A percentile compares a stretch with the other conserved stretches of the same genome.
Conservation (phyloP, 768 basidiomycete genomes). For the Pisolithus microcarpus region DNA sequence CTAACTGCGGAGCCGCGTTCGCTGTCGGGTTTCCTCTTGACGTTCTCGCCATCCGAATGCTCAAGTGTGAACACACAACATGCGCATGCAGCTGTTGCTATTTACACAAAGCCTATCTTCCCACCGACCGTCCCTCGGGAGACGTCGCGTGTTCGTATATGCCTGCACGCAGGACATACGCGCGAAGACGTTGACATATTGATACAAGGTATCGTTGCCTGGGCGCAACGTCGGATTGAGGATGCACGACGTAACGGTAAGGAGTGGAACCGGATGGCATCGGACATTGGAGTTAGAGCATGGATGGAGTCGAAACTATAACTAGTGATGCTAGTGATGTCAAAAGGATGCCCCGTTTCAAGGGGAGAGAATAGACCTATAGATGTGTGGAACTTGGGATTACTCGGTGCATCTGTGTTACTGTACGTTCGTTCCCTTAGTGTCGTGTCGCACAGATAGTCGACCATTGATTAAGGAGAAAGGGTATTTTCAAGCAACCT, state of each 20-base stretch:
- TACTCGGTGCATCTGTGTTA: no score
- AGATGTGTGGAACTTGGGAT: no score
- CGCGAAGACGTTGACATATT: conserved; percentile 54
- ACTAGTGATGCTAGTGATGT: no score
- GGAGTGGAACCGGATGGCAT: conserved; percentile 11
- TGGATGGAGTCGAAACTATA: conserved; percentile 28
- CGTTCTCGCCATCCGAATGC: conserved; percentile 4
- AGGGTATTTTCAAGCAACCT: no score
- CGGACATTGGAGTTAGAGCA: conserved; percentile 8
- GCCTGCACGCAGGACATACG: conserved; percentile 75
- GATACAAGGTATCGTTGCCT: conserved; percentile 40
- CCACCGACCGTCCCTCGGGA: conserved; percentile 90
- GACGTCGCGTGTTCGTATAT: conserved; percentile 79
- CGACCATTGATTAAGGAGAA: no score
- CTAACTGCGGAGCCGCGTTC: conserved; percentile 70
- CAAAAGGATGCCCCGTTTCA: no score
- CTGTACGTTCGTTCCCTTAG: no score
- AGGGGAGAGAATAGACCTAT: no score
- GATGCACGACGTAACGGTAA: conserved; percentile 4
- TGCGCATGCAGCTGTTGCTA: conserved; percentile 21
- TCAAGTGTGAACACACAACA: neutral
- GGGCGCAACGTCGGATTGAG: conserved; percentile 15
- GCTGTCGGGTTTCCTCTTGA: conserved; percentile 58
- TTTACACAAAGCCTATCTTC: conserved; percentile 70
- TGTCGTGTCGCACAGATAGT: no score